Evolutionary conservation across 108 stramenopile species (phyloP).

Genomic region (Fragilaria radians): DNA sequence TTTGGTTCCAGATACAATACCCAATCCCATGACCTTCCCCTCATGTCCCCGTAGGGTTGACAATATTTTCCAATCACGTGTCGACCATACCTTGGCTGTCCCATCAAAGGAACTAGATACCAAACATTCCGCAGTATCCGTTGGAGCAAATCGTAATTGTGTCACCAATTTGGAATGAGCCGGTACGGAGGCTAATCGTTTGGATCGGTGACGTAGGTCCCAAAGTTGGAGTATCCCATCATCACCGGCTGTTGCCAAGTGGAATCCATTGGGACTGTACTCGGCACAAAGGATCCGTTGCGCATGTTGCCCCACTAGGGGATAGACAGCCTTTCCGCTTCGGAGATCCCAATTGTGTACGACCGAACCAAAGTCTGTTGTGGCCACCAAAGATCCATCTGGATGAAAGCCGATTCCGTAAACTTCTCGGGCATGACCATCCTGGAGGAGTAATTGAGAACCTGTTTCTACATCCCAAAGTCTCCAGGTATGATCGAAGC

Average conservation of each 20-base stretch:
- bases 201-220: slow-evolving; percentile 87
- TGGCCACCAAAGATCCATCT: slow-evolving; percentile 89
- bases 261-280: slow-evolving; percentile 89
- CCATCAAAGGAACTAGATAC: slow-evolving; percentile 92
- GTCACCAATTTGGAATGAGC: slow-evolving; percentile 92
- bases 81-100: slow-evolving; percentile 85
- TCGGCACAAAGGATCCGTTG: slow-evolving; percentile 74
- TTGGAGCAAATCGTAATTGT: slow-evolving; percentile 65
- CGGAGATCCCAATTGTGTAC: slow-evolving; percentile 96
- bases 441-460: slow-evolving; percentile 87
- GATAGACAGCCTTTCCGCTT: slow-evolving; percentile 80
- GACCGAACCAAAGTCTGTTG: slow-evolving; percentile 92
- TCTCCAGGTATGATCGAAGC: slow-evolving; percentile 97
- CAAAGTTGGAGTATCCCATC: slow-evolving; percentile 93
- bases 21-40: slow-evolving; percentile 91
- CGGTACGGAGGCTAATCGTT: slow-evolving; percentile 79
- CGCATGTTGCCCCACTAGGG: slow-evolving; percentile 86
- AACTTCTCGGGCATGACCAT: slow-evolving; percentile 88
- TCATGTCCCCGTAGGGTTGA: slow-evolving; percentile 88
- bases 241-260: slow-evolving; percentile 90
- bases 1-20: slow-evolving; percentile 40
- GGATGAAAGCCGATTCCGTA: slow-evolving; percentile 94
- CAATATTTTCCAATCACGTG: slow-evolving; percentile 82
- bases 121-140: slow-evolving; percentile 74
- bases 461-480: slow-evolving; percentile 97